A percentile compares a stretch with the other conserved stretches of the same genome.
These are phyloP conservation scores for Comarum palustre DNA, from an alignment of 306 rosid species.

Conservation along the genomic window DNA sequence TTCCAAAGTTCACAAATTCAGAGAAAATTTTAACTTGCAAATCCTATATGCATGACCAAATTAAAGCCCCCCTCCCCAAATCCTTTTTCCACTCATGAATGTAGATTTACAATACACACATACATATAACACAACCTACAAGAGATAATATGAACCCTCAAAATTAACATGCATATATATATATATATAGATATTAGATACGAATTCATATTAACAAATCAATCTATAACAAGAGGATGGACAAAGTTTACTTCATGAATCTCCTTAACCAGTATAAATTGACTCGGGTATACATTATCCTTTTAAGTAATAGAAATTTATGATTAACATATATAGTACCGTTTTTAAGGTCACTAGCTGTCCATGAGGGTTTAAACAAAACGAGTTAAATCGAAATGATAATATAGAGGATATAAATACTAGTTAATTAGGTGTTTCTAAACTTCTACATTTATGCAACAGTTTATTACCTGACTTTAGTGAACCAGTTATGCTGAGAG, in stretches of 20 bases:
- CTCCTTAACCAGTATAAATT: not conserved
- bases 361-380: not conserved
- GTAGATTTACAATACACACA: not conserved
- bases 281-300: too few species aligned
- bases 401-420: not conserved
- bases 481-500: not conserved
- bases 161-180: not conserved
- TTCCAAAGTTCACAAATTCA: slow-evolving; percentile 44
- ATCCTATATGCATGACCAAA: not conserved
- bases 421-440: too few species aligned
- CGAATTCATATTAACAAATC: not conserved
- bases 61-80: not conserved
- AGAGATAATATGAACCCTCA: not conserved
- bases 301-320: too few species aligned
- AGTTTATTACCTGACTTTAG: not conserved
- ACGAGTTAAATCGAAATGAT: not conserved
- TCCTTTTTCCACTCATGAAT: not conserved
- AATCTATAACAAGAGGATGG: not conserved
- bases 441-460: not conserved
- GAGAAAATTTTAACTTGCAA: slow-evolving; percentile 37
- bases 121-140: not conserved
- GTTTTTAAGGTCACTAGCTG: too few species aligned
- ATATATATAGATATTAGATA: not conserved
- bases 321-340: too few species aligned
- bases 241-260: not conserved